Percentiles rank a stretch among this genome's conserved stretches.
phyloP scores from a whole-genome alignment of 768 basidiomycete species.

The Kwoniella europaea region DNA sequence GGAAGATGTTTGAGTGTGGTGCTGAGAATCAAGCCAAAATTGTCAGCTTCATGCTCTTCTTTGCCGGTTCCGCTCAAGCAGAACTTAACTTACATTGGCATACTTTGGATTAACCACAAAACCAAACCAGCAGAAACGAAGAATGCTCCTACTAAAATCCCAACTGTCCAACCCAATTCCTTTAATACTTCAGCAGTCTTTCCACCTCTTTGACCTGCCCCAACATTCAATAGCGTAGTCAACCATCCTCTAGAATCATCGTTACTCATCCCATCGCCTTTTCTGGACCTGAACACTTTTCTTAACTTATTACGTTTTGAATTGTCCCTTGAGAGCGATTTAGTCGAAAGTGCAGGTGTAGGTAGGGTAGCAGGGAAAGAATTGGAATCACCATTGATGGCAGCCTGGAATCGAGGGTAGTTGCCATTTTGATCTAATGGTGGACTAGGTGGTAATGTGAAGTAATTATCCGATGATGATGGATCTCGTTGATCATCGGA shows the following conservation, averaged over 20 bases:
- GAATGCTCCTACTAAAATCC: conserved; percentile 41
- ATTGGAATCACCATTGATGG: conserved; percentile 2
- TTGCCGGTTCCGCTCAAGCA: neutral
- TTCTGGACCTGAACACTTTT: conserved; percentile 4
- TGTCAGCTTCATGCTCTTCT: conserved; percentile 4
- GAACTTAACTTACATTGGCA: conserved; percentile 55
- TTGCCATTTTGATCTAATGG: conserved; percentile 21
- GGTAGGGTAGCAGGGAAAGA: conserved; percentile 27
- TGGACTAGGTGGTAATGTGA: conserved; percentile 42
- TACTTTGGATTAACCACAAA: conserved; percentile 44
- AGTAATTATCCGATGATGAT: conserved; percentile 29
- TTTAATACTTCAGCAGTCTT: conserved; percentile 38
- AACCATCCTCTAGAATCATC: conserved; percentile 35
- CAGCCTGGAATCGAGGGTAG: conserved; percentile 14
- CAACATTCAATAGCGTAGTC: conserved; percentile 18
- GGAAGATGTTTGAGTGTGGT: conserved; percentile 52
- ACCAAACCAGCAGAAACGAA: conserved; percentile 45
- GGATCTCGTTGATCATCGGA: conserved; percentile 14
- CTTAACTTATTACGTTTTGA: conserved; percentile 20
- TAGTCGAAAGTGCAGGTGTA: conserved; percentile 44
- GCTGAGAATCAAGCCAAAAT: conserved; percentile 23
- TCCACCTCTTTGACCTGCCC: conserved; percentile 22
- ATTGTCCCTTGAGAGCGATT: conserved; percentile 27
- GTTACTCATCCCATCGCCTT: neutral
- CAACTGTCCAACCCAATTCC: conserved; percentile 54